Base-by-base conservation (phyloP, 768 basidiomycete genomes). In the Trametes elegans region DNA sequence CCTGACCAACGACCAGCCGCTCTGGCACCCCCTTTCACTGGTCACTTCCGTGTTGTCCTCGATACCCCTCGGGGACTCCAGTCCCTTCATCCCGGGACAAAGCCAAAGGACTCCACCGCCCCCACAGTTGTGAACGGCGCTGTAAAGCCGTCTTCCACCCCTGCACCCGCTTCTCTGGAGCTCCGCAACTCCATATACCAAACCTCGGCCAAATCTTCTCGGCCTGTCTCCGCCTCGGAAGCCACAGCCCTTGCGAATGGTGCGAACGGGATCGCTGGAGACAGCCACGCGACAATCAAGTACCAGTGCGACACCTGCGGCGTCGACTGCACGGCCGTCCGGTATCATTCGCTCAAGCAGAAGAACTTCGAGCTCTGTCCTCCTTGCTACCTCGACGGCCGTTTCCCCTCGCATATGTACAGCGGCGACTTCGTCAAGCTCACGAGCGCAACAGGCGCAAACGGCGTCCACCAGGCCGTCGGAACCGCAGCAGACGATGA, bases 31-130 rank as follows among this genome's bases (percentile, higher is more conserved):
- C 97, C 97, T 23, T 98, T 98, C 72, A 98, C 97, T 1, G 97
- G 97, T 23, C 97, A 99, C 71, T 99, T 96, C 84, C 89, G 97
- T 54, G 92, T 99, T 66, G 85, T 97, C 49, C 84, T 98, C 61
- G 97, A 99, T 68, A 94, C 96, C 0, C 97, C 97, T 28, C 90
- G 93, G 41, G 97, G 97, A 13, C 81, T 99, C 1, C 92, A 94
- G 62, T 97, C 97, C 13, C 81, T 97, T 9, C 97, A 93, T 69
- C 84, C 90, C 3, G 89, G 90, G 2, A 88, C 87, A 8, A 80
- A 82, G 14, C 82, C 82, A 29, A 63, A 75, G 5, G 74, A 75
- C 49, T 74, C 77, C 13, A 69, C 73, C 31, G 73, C 72, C 35
- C 67, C 71, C 11, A 58, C 80, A 34, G 70, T 70, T 21, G 69